These are phyloP conservation scores for Drechslerella coelobrocha DNA, from an alignment of 2,329 filamentous ascomycete genomes.

Conservation along the genomic window DNA sequence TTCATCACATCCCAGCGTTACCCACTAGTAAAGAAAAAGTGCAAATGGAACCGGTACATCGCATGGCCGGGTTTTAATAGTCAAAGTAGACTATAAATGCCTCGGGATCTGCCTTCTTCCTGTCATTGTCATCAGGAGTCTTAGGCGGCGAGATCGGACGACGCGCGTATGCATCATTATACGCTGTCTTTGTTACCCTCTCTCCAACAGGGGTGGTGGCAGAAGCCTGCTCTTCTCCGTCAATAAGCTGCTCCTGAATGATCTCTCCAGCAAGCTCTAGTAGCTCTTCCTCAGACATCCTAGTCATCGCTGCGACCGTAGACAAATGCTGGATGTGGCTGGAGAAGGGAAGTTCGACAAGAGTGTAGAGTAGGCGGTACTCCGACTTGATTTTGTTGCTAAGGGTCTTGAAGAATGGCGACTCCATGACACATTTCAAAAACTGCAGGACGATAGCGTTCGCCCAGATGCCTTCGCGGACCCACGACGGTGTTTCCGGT, in stretches of 20 bases:
- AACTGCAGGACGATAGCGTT: conserved; percentile 39
- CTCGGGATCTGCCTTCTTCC: conserved; percentile 22
- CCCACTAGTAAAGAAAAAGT: not conserved
- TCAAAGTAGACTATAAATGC: conserved; percentile 27
- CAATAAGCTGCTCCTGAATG: conserved; percentile 40
- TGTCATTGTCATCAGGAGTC: conserved; percentile 38
- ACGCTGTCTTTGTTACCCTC: conserved; percentile 3
- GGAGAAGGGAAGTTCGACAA: conserved; percentile 43
- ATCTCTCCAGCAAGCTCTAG: conserved; percentile 32
- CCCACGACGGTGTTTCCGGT: conserved; percentile 20
- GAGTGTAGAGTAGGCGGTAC: conserved; percentile 26
- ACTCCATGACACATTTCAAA: conserved; percentile 43
- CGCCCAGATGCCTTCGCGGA: conserved; percentile 43
- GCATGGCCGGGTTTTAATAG: conserved; percentile 4
- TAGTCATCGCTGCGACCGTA: conserved; percentile 9
- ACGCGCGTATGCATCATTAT: conserved; percentile 20
- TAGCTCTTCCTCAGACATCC: conserved; percentile 36
- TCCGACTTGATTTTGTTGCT: conserved; percentile 28
- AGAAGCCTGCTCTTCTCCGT: conserved; percentile 20
- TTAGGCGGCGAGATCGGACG: conserved; percentile 42
- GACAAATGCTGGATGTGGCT: conserved; percentile 37
- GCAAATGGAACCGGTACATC: not conserved
- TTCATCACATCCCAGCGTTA: not conserved
- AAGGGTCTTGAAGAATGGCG: conserved; percentile 38
- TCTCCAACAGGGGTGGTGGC: conserved; percentile 11